Evolutionary conservation across 1,139 yeast genomes (phyloP).

Genomic region (Saccharomyces pastorianus): DNA sequence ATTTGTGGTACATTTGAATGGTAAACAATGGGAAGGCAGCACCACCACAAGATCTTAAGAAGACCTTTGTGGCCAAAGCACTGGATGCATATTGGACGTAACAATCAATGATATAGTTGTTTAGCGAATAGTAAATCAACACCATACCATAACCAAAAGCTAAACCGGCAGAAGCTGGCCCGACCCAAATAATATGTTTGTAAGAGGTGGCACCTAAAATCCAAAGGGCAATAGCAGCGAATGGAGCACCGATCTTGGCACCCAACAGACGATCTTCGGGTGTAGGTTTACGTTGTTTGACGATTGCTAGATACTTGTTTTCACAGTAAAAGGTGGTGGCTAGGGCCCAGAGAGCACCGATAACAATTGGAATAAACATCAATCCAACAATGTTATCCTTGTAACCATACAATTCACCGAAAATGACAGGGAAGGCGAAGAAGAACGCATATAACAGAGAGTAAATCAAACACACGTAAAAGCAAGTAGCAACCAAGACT

Average conservation of each 20-base stretch:
- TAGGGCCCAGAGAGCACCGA: constrained; percentile 72
- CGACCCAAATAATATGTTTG: constrained; percentile 80
- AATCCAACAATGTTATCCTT: constrained; percentile 66
- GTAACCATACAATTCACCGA: constrained; percentile 55
- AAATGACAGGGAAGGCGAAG: constrained; percentile 78
- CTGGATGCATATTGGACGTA: constrained; percentile 80
- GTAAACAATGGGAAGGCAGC: constrained; percentile 68
- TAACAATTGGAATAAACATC: constrained; percentile 78
- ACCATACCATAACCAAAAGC: constrained; percentile 93
- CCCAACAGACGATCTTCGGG: constrained; percentile 86
- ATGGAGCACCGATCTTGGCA: constrained; percentile 84
- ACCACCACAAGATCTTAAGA: constrained; percentile 73
- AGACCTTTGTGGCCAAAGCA: constrained; percentile 84
- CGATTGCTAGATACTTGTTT: constrained; percentile 44
- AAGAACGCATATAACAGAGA: constrained; percentile 82
- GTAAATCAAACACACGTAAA: constrained; percentile 78
- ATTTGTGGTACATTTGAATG: constrained; percentile 62
- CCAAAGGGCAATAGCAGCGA: constrained; percentile 80
- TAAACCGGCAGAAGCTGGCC: constrained; percentile 84
- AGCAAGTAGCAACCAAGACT: constrained; percentile 71
- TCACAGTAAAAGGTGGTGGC: constrained; percentile 69
- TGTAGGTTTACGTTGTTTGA: constrained; percentile 53
- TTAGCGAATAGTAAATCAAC: constrained; percentile 73
- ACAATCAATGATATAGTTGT: constrained; percentile 82
- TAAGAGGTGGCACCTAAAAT: constrained; percentile 83